These are phyloP conservation scores for Apiospora marii DNA, from an alignment of 2,329 filamentous ascomycete species.

Conservation along the genomic window DNA sequence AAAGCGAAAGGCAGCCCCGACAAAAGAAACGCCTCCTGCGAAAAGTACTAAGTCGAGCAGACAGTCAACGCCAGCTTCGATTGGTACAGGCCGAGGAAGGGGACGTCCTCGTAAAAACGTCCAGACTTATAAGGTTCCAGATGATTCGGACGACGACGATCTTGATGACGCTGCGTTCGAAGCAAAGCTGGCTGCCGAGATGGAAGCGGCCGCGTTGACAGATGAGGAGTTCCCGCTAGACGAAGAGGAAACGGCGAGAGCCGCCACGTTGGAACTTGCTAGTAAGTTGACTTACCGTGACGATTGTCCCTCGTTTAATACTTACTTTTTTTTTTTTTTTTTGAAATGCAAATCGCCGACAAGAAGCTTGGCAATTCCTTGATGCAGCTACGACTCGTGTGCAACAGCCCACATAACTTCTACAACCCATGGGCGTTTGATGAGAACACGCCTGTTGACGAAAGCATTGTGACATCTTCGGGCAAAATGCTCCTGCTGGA, in stretches of 20 bases:
- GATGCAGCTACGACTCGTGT: constrained; percentile 98
- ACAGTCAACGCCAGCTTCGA: constrained; percentile 74
- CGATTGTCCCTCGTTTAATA: not conserved
- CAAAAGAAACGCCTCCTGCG: constrained; percentile 43
- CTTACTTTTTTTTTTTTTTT: constrained; percentile 2
- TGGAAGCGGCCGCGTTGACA: constrained; percentile 52
- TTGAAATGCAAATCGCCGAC: constrained; percentile 82
- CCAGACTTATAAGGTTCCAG: constrained; percentile 59
- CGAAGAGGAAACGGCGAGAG: constrained; percentile 69
- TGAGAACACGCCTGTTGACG: constrained; percentile 70
- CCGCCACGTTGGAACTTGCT: constrained; percentile 76
- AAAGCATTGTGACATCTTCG: constrained; percentile 83
- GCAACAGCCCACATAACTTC: constrained; percentile 98
- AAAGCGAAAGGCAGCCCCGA: constrained; percentile 48
- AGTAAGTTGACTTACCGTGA: constrained; percentile 61
- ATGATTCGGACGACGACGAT: constrained; percentile 66
- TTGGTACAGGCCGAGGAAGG: constrained; percentile 50
- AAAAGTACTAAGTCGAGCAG: constrained; percentile 82
- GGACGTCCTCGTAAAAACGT: constrained; percentile 58
- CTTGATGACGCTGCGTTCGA: constrained; percentile 89
- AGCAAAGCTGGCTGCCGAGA: constrained; percentile 73
- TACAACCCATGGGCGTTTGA: constrained; percentile 85
- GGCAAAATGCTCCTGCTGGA: constrained; percentile 97
- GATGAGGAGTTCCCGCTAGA: constrained; percentile 47
- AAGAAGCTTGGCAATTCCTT: constrained; percentile 99